Conservation (phyloP, 768 basidiomycete genomes). For the Termitomyces sp. region DNA sequence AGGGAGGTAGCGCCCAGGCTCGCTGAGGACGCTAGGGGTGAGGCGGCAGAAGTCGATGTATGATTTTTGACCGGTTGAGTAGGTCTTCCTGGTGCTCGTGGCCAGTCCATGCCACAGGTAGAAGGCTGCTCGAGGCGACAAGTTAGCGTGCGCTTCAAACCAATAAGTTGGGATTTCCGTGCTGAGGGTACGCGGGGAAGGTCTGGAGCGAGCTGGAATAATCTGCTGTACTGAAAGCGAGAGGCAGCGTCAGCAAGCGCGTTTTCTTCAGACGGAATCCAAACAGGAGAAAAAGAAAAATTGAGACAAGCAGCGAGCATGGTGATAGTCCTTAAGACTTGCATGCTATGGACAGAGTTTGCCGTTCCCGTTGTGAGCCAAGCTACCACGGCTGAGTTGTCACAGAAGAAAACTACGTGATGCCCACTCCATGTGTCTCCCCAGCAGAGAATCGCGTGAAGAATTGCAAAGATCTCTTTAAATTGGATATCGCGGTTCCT, state of each 20-base stretch:
- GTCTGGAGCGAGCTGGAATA: background rate
- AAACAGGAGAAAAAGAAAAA: background rate
- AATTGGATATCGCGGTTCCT: too few relatives aligned
- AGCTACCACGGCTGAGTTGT: too few relatives aligned
- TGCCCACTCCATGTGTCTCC: too few relatives aligned
- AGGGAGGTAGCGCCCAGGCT: slow-evolving; percentile 22
- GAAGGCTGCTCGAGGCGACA: background rate
- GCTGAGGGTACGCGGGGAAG: background rate
- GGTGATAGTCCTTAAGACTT: too few relatives aligned
- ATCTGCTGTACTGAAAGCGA: background rate
- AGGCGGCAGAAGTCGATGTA: too few relatives aligned
- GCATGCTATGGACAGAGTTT: too few relatives aligned
- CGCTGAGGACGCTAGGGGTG: too few relatives aligned
- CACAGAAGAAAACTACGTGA: too few relatives aligned
- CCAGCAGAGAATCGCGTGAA: too few relatives aligned
- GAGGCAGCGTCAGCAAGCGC: background rate
- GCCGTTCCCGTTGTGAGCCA: too few relatives aligned
- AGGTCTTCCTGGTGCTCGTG: slow-evolving; percentile 26
- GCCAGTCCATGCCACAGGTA: slow-evolving; percentile 9
- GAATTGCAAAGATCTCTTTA: too few relatives aligned
- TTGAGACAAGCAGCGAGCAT: too few relatives aligned
- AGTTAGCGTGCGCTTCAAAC: background rate
- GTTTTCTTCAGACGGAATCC: background rate
- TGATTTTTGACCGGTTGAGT: slow-evolving; percentile 27
- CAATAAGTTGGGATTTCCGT: background rate